phyloP scores from a whole-genome alignment of 176 grass and related monocot genomes.

The Calamus simplicifolius region DNA sequence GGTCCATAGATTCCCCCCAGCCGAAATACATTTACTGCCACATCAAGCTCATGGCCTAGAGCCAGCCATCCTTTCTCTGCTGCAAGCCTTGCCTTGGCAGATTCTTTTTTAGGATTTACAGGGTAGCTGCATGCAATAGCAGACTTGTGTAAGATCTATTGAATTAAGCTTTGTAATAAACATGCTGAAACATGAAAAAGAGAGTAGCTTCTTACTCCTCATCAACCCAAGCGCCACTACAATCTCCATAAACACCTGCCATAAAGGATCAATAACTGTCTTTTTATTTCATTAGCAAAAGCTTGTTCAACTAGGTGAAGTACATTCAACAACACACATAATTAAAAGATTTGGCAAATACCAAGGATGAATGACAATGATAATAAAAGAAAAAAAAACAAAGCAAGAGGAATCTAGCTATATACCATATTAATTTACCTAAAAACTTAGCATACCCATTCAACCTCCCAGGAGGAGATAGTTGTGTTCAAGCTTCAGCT shows the following conservation, averaged over 20 bases:
- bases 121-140: constrained; percentile 38
- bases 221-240: constrained; percentile 56
- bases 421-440: too few species aligned
- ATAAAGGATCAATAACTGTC: not conserved
- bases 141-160: not conserved
- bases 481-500: too few species aligned
- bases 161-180: not conserved
- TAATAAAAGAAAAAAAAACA: too few species aligned
- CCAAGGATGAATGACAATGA: too few species aligned
- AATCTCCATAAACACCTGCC: constrained; percentile 95
- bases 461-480: too few species aligned
- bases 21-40: constrained; percentile 61
- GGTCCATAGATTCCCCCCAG: constrained; percentile 90
- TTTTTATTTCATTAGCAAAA: not conserved
- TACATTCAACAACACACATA: too few species aligned
- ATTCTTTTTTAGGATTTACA: constrained; percentile 48
- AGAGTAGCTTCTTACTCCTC: constrained; percentile 51
- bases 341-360: too few species aligned
- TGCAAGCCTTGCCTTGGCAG: constrained; percentile 49
- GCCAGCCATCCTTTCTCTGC: constrained; percentile 70
- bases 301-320: not conserved
- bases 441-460: too few species aligned
- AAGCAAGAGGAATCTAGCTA: too few species aligned
- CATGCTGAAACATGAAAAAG: not conserved
- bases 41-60: constrained; percentile 33